Base-by-base conservation (phyloP, 371 early-diverging fungal genomes). In the Mucor plumbeus region DNA sequence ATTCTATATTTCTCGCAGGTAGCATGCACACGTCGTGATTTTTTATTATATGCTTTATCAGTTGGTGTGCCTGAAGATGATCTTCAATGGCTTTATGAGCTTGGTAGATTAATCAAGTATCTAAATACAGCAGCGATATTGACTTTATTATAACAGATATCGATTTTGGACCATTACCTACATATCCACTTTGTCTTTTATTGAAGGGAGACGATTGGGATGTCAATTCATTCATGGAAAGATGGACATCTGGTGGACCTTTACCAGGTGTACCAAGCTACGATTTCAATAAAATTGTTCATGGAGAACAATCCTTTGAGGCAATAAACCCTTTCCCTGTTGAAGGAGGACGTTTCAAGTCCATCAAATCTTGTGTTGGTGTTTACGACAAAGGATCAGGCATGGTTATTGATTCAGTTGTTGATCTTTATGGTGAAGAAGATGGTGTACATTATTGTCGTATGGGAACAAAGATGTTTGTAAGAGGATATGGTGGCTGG, bases 221-320 rank as follows among this genome's bases (percentile, higher is more conserved):
- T 61, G 88, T 90, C 47, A 88, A 86, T 67, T 79, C 79, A 4
- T 91, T 88, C 64, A 85, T 70, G 34, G 68, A 79, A 63, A 64
- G 74, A 59, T 67, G 71, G 69, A 35, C 64, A 4, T 66, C 65
- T 0, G 76, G 76, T 13, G 82, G 80, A 4, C 64, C 67, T n/a
- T 59, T 82, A 17, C 85, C 87, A 26, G 90, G 90, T 26, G 67
- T 91, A 48, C 92, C 92, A n/a, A 72, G 76, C 34, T 86, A 83
- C 65, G 88, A 92, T 61, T 83, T 85, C 43, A 88, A 87, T 77
- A 78, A 78, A 35, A 83, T 92, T 35, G 88, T 92, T 1, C 91
- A 92, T 59, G 92, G 92, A 38, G 92, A 92, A 65, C 91, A 90
- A 65, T 75, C 77, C n/a, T 67, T 87, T 44, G 88, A 91, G 64